These are phyloP conservation scores for Rhodomyrtus tomentosa DNA, from an alignment of 345 rosid genomes.

Conservation along the genomic window DNA sequence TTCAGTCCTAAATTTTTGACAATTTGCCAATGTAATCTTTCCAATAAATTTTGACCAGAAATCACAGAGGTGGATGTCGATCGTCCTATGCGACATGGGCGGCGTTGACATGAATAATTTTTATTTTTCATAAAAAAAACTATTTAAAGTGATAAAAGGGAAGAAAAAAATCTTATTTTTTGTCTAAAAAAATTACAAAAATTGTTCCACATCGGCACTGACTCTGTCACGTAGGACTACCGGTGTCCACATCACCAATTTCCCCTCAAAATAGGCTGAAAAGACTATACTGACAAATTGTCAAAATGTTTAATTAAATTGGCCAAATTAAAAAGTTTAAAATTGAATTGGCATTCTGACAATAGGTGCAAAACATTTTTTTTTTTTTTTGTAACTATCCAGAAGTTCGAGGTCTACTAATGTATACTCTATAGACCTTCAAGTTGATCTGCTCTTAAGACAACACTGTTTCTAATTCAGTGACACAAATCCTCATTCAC, in stretches of 20 bases:
- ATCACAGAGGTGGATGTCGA: accelerated
- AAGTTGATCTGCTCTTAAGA: no score
- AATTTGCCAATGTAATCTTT: not conserved
- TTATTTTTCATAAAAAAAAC: not conserved
- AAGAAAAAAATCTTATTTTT: no score
- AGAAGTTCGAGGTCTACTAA: no score
- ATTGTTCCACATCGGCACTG: accelerated
- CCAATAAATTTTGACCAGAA: accelerated
- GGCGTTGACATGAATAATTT: accelerated
- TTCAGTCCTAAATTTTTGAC: not conserved
- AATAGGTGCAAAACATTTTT: not conserved
- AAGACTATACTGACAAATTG: accelerated
- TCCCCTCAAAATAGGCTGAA: accelerated
- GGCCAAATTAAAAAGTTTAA: not conserved
- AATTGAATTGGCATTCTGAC: not conserved
- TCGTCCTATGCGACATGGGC: accelerated
- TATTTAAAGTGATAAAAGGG: no score
- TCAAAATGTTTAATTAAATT: not conserved
- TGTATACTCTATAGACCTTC: no score
- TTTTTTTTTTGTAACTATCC: not conserved
- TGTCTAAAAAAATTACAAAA: no score
- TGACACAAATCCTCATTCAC: no score
- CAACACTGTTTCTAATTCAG: no score
- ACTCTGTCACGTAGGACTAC: accelerated
- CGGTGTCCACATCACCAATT: accelerated